A percentile compares a stretch with the other conserved stretches of the same genome.
These are phyloP conservation scores for Rhododendron ferrugineum DNA, from an alignment of 148 eudicot genomes.

Conservation along the genomic window DNA sequence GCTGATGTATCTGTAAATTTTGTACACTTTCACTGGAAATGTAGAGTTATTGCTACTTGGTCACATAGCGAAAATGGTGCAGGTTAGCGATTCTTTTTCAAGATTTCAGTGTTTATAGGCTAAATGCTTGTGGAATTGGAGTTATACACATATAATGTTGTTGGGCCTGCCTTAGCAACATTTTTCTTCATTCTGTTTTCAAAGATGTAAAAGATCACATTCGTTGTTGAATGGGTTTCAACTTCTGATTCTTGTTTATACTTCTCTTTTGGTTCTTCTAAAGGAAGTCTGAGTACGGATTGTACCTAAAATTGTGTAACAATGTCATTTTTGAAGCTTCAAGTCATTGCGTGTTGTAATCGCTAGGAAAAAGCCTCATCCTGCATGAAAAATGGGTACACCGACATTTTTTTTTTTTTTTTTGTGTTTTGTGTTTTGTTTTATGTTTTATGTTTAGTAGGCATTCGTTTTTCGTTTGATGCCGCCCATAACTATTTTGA, in stretches of 20 bases:
- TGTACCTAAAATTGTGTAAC: not conserved
- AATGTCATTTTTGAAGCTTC: not conserved
- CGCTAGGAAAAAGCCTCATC: too few species aligned
- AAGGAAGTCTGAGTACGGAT: not conserved
- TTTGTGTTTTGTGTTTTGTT: too few species aligned
- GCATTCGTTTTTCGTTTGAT: too few species aligned
- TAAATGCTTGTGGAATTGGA: not conserved
- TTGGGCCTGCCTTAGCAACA: not conserved
- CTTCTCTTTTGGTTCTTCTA: not conserved
- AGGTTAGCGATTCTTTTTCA: not conserved
- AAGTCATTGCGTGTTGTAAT: too few species aligned
- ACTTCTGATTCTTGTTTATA: not conserved
- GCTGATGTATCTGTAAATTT: not conserved
- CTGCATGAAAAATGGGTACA: not conserved
- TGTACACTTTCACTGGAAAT: not conserved
- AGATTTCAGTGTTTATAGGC: not conserved
- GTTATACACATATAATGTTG: not conserved
- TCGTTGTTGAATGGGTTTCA: not conserved
- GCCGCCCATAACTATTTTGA: too few species aligned
- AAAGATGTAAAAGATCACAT: not conserved
- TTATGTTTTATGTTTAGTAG: too few species aligned
- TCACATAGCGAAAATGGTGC: not conserved
- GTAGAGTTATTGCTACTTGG: not conserved
- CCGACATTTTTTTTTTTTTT: too few species aligned
- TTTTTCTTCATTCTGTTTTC: not conserved